A percentile compares a stretch with the other conserved stretches of the same genome.
These are phyloP conservation scores for Coffea humblotiana DNA, from an alignment of 305 asterid species.

Conservation along the genomic window DNA sequence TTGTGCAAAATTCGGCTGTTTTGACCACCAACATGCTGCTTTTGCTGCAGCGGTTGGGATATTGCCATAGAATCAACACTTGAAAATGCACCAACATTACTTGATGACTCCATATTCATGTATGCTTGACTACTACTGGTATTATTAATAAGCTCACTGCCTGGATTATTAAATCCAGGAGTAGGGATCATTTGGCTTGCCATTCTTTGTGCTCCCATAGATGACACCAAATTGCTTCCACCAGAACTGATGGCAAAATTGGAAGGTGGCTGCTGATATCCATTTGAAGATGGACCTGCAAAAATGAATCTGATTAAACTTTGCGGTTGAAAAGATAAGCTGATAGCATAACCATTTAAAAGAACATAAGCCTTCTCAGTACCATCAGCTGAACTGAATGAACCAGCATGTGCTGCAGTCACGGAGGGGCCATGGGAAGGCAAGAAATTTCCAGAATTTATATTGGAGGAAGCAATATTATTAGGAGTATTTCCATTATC, in stretches of 20 bases:
- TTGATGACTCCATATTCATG: constrained; percentile 61
- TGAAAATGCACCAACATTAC: constrained; percentile 51
- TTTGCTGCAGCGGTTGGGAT: constrained; percentile 74
- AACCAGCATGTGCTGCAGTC: constrained; percentile 56
- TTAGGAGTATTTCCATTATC: constrained; percentile 53
- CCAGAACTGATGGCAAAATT: constrained; percentile 57
- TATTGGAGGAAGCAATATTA: constrained; percentile 48
- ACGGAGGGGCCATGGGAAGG: constrained; percentile 60
- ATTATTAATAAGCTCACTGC: constrained; percentile 44
- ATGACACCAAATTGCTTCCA: constrained; percentile 57
- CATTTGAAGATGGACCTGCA: constrained; percentile 67
- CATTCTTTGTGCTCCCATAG: constrained; percentile 70
- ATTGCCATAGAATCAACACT: constrained; percentile 56
- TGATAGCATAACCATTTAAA: constrained; percentile 13
- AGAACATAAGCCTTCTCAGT: constrained; percentile 19
- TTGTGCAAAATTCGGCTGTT: constrained; percentile 77
- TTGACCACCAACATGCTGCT: constrained; percentile 80
- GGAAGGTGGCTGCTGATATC: constrained; percentile 68
- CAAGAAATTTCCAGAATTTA: constrained; percentile 62
- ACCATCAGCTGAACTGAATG: constrained; percentile 60
- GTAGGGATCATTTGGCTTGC: constrained; percentile 94
- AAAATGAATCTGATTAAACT: constrained; percentile 24
- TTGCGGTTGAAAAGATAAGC: constrained; percentile 21
- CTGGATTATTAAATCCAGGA: constrained; percentile 73
- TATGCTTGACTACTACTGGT: constrained; percentile 44